Conservation (phyloP, 2,329 filamentous ascomycete species). For the Trichoderma lentiforme region DNA sequence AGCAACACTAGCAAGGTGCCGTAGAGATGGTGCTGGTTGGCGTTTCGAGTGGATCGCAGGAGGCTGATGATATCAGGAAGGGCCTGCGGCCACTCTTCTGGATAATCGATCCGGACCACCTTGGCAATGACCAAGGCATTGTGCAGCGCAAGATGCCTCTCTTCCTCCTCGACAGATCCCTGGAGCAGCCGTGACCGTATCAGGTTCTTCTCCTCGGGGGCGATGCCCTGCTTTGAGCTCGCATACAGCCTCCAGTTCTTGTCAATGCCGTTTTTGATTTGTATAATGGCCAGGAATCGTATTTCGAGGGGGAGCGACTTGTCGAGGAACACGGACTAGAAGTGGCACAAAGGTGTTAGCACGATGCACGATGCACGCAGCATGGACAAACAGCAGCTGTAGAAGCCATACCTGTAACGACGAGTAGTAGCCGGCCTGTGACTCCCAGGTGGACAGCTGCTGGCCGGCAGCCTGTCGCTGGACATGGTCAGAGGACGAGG, state of each 20-base stretch:
- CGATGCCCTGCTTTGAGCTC: conserved; percentile 58
- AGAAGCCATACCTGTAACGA: conserved; percentile 66
- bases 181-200: conserved; percentile 75
- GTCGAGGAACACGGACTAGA: conserved; percentile 69
- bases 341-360: neutral
- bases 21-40: conserved; percentile 63
- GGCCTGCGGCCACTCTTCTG: conserved; percentile 73
- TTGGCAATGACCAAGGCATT: conserved; percentile 87
- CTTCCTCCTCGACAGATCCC: conserved; percentile 72
- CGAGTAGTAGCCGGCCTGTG: conserved; percentile 62
- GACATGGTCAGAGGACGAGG: conserved; percentile 57
- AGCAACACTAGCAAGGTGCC: conserved; percentile 75
- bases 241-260: conserved; percentile 79
- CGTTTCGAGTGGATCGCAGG: conserved; percentile 52
- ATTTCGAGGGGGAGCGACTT: conserved; percentile 71
- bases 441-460: conserved; percentile 71
- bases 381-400: conserved; percentile 22
- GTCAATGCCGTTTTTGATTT: conserved; percentile 95
- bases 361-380: neutral
- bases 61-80: conserved; percentile 59
- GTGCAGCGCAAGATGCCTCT: conserved; percentile 74
- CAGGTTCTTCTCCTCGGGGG: conserved; percentile 68
- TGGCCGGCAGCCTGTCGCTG: conserved; percentile 66
- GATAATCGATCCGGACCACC: conserved; percentile 85
- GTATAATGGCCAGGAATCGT: conserved; percentile 86